phyloP scores from a whole-genome alignment of 306 rosid genomes.

The Quercus aquifolioides region DNA sequence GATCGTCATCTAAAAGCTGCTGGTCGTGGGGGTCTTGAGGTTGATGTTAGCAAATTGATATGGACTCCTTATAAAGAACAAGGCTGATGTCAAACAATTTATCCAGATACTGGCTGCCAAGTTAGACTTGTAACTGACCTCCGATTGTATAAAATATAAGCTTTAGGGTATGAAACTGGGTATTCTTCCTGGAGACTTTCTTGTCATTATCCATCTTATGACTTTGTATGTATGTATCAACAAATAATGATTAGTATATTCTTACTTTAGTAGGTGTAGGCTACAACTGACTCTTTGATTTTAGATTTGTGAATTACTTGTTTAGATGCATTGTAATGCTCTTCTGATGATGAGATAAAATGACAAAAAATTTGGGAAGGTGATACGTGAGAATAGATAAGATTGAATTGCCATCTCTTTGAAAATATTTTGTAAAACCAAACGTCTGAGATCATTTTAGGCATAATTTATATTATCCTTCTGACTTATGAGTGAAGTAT shows the following conservation, averaged over 20 bases:
- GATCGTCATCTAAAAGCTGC: conserved; percentile 99
- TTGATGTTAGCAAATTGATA: conserved; percentile 87
- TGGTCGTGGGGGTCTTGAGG: conserved; percentile 95
- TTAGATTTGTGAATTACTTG: background rate
- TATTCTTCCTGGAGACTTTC: background rate
- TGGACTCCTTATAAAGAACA: conserved; percentile 99
- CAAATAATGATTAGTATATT: background rate
- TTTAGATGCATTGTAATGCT: background rate
- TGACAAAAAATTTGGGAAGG: background rate
- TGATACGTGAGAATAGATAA: background rate
- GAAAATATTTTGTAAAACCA: background rate
- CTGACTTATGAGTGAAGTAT: background rate
- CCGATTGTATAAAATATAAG: conserved; percentile 23
- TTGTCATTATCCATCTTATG: background rate
- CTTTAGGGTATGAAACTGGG: conserved; percentile 16
- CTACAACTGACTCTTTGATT: background rate
- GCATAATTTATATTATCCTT: too few species aligned
- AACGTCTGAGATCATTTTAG: background rate
- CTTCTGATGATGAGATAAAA: background rate
- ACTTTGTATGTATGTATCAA: conserved; percentile 10
- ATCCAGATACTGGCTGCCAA: background rate
- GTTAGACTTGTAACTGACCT: background rate
- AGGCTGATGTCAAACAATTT: conserved; percentile 23
- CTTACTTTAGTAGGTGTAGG: background rate
- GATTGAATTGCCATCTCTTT: background rate